These are phyloP conservation scores for Rickenella mellea DNA, from an alignment of 768 basidiomycete species.

Conservation along the genomic window DNA sequence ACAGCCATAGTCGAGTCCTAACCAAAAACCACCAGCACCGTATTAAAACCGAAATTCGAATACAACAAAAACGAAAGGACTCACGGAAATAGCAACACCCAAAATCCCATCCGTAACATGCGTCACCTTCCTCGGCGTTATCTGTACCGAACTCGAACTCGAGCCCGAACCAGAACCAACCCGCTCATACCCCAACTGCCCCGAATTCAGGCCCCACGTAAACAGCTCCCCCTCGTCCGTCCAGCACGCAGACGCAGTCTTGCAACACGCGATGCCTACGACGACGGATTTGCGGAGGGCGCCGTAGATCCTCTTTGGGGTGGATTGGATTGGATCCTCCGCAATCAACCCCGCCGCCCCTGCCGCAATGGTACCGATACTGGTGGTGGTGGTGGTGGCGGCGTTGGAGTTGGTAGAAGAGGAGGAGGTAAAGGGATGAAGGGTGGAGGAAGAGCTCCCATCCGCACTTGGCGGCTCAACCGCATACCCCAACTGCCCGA, in stretches of 20 bases:
- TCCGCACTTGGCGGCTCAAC: constrained; percentile 60
- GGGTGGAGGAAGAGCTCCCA: background rate
- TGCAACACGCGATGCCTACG: constrained; percentile 77
- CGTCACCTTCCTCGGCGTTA: constrained; percentile 72
- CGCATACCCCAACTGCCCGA: constrained; percentile 80
- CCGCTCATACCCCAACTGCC: constrained; percentile 59
- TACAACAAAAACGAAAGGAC: constrained; percentile 17
- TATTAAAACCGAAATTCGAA: background rate
- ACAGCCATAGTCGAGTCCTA: constrained; percentile 81
- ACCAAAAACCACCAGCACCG: background rate
- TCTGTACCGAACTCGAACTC: constrained; percentile 60
- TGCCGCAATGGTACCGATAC: constrained; percentile 7
- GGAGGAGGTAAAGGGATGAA: background rate
- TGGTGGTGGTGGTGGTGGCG: constrained; percentile 2
- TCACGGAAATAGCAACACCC: constrained; percentile 65
- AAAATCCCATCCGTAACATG: constrained; percentile 62
- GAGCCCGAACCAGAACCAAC: constrained; percentile 76
- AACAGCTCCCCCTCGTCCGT: constrained; percentile 52
- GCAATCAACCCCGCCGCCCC: constrained; percentile 26
- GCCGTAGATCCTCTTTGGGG: constrained; percentile 66
- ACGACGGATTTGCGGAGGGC: constrained; percentile 72
- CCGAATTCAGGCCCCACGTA: constrained; percentile 91
- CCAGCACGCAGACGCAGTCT: constrained; percentile 85
- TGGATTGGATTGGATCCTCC: constrained; percentile 71
- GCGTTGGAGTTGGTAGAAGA: background rate